Evolutionary conservation across 2,329 filamentous ascomycete genomes (phyloP), one percentile per base, ranked within the genome.

Genomic region (Phyllachora maydis): DNA sequence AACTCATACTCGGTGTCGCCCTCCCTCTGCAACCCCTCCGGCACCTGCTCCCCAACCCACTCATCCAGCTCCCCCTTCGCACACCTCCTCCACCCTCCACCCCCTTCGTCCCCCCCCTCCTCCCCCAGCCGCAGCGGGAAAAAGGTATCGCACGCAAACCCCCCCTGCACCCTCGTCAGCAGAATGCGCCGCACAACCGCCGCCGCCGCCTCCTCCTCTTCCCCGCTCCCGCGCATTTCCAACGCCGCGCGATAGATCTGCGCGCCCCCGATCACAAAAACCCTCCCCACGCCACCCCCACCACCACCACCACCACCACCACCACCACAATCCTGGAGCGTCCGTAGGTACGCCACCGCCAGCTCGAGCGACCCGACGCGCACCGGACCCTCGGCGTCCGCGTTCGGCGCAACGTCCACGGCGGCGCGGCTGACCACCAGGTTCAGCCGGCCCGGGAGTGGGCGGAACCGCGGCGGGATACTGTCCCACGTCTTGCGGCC

Each of bases 401-500:
- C 56, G 2, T 47, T 46, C 15, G 26, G 21, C 1, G 34, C 19
- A 20, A 33, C 14, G 17, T 34, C 18, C 15, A 27, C 25, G 28
- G 53, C 45, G 9, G 55, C 54, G 22, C 72, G 57, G 30, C 69
- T 76, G 34, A 98, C 56, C 33, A 95, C 65, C 19, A 93, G 65
- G 46, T 92, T 95, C 23, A 82, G 54, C 7, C 88, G 59, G 31
- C 69, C 74, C 30, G 67, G 71, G 16, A 98, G 58, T 11, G 88
- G 88, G 3, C 82, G 63, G 43, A 88, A 82, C 24, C 58, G 62
- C 5, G 56, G 41, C 3, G 88, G 85, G 29, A 98, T 85, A 32
- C 71, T 81, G 24, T 91, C 81, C 73, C 85, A 98, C 0, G 88
- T 98, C 49, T 90, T 93, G 40, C 88, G 76, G 29, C 88, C 88